A percentile compares a stretch with the other conserved stretches of the same genome.
Conservation (phyloP, 441 rosid species). For the Pelargonium fulgidum region DNA sequence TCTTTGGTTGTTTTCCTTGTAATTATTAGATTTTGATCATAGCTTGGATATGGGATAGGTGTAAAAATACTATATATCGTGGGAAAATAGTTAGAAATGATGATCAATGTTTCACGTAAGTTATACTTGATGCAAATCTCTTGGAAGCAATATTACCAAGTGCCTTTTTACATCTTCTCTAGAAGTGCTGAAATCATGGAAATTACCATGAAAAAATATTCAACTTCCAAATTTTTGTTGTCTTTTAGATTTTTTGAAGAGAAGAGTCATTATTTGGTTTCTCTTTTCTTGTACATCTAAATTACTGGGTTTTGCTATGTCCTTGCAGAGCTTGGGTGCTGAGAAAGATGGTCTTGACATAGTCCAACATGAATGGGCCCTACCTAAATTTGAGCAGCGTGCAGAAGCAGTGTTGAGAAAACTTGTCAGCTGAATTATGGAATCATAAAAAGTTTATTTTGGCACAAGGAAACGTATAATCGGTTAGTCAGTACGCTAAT, state of each 20-base stretch:
- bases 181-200: not conserved
- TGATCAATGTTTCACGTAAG: too few relatives aligned
- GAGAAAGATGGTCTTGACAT: conserved; percentile 93
- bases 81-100: not conserved
- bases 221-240: not conserved
- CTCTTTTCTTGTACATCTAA: not conserved
- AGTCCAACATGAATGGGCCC: conserved; percentile 82
- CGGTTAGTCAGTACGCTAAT: not conserved
- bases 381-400: conserved; percentile 78
- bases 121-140: too few relatives aligned
- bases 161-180: not conserved
- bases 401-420: conserved; percentile 77
- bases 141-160: too few relatives aligned
- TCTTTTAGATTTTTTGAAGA: not conserved
- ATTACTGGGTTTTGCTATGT: not conserved
- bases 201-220: not conserved
- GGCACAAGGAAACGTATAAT: not conserved
- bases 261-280: not conserved
- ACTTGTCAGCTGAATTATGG: conserved; percentile 36
- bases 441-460: too few relatives aligned
- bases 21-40: not conserved
- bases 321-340: conserved; percentile 64
- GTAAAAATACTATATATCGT: not conserved
- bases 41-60: not conserved
- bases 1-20: not conserved